phyloP scores from a whole-genome alignment of 2,329 filamentous ascomycete genomes.

The Cladosporium velox region DNA sequence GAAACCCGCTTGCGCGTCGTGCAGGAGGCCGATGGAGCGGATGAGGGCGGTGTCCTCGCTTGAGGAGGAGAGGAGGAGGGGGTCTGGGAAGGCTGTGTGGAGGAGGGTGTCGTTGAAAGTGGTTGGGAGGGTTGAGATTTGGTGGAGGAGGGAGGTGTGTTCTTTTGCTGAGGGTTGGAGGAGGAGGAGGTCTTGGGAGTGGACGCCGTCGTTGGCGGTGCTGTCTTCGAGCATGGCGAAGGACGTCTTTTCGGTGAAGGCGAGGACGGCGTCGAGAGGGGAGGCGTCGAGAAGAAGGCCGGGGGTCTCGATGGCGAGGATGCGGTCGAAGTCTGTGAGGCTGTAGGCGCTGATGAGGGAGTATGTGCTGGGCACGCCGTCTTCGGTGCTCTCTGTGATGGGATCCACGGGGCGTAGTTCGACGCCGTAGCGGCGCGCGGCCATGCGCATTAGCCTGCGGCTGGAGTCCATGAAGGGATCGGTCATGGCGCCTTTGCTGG shows the following conservation, averaged over 20 bases:
- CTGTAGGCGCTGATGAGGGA: slow-evolving; percentile 50
- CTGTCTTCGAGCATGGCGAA: slow-evolving; percentile 37
- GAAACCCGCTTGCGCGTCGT: slow-evolving; percentile 38
- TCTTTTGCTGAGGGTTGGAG: slow-evolving; percentile 29
- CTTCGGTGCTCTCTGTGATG: slow-evolving; percentile 39
- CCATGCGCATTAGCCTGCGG: slow-evolving; percentile 46
- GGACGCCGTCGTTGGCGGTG: slow-evolving; percentile 31
- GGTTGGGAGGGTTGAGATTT: slow-evolving; percentile 22
- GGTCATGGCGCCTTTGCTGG: slow-evolving; percentile 39
- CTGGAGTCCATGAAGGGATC: slow-evolving; percentile 49
- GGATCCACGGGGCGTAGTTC: slow-evolving; percentile 48
- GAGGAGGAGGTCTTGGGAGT: slow-evolving; percentile 39
- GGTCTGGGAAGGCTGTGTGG: slow-evolving; percentile 29
- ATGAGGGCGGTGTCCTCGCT: slow-evolving; percentile 31
- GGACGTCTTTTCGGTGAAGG: slow-evolving; percentile 33
- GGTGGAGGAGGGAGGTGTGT: slow-evolving; percentile 26
- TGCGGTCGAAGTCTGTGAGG: slow-evolving; percentile 48
- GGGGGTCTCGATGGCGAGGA: slow-evolving; percentile 48
- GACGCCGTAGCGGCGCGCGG: slow-evolving; percentile 49
- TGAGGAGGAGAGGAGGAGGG: slow-evolving; percentile 32
- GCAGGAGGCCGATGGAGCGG: slow-evolving; percentile 36
- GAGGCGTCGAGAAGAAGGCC: slow-evolving; percentile 50
- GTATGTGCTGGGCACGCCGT: slow-evolving; percentile 37
- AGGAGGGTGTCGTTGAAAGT: slow-evolving; percentile 39
- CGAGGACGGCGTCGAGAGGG: slow-evolving; percentile 45